Percentiles rank a stretch among this genome's conserved stretches.
phyloP scores from a whole-genome alignment of 2,329 filamentous ascomycete genomes.

The Emmonsia crescens region DNA sequence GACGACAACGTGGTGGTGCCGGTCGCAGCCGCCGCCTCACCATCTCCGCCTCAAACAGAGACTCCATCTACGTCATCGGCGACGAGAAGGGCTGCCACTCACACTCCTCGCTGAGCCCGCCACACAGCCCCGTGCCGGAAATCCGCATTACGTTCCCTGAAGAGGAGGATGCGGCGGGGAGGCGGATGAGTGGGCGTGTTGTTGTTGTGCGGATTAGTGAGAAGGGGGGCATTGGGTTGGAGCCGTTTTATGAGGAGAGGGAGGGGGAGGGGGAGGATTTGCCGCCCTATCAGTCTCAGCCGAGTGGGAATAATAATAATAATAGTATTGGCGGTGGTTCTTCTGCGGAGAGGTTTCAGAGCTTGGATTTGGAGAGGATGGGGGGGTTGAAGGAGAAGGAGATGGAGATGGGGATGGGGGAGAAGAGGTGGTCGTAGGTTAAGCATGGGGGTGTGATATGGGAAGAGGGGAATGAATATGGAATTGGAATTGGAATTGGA shows the following conservation, averaged over 20 bases:
- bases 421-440: slow-evolving; percentile 25
- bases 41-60: slow-evolving; percentile 49
- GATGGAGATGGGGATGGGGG: slow-evolving; percentile 48
- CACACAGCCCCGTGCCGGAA: slow-evolving; percentile 78
- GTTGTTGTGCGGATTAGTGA: slow-evolving; percentile 89
- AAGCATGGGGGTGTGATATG: no score
- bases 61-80: slow-evolving; percentile 64
- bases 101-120: slow-evolving; percentile 65
- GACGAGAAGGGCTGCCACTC: slow-evolving; percentile 53
- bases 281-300: slow-evolving; percentile 82
- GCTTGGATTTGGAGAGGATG: slow-evolving; percentile 87
- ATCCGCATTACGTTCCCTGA: slow-evolving; percentile 98
- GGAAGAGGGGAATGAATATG: no score
- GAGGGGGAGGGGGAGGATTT: slow-evolving; percentile 30
- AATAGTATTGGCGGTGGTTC: no score
- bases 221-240: slow-evolving; percentile 70
- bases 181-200: slow-evolving; percentile 71
- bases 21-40: slow-evolving; percentile 45
- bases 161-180: slow-evolving; percentile 68
- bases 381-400: slow-evolving; percentile 91
- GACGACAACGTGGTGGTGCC: slow-evolving; percentile 26
- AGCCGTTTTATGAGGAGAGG: slow-evolving; percentile 56
- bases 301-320: slow-evolving; percentile 29
- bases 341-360: slow-evolving; percentile 67
- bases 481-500: neutral